A percentile compares a stretch with the other conserved stretches of the same genome.
Evolutionary conservation across 495 filamentous ascomycete species (phyloP).

Genomic region (Hypoxylon fuscum): DNA sequence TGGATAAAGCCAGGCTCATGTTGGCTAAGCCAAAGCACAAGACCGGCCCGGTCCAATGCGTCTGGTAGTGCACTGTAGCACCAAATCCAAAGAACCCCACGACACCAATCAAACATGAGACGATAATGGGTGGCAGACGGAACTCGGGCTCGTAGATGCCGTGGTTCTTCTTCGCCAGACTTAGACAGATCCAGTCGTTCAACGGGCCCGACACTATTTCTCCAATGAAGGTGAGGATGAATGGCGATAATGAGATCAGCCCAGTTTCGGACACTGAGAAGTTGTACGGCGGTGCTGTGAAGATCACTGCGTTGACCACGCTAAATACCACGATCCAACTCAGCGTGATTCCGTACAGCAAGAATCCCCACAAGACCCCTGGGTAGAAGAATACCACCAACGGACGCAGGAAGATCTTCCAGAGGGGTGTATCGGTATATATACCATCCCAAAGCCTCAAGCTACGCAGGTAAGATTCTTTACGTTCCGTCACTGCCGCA

Average conservation of each 20-base stretch:
- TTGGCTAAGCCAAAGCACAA: slow-evolving; percentile 63
- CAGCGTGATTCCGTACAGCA: slow-evolving; percentile 61
- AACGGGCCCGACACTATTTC: slow-evolving; percentile 59
- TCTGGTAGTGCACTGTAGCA: slow-evolving; percentile 63
- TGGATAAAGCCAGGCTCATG: slow-evolving; percentile 61
- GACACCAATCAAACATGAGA: slow-evolving; percentile 54
- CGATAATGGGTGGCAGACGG: slow-evolving; percentile 58
- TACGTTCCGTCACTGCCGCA: slow-evolving; percentile 33
- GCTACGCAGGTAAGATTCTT: slow-evolving; percentile 46
- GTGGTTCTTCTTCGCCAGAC: slow-evolving; percentile 56
- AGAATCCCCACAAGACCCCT: slow-evolving; percentile 62
- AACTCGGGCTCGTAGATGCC: slow-evolving; percentile 67
- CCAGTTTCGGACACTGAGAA: slow-evolving; percentile 60
- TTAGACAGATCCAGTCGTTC: slow-evolving; percentile 60
- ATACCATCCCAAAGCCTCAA: slow-evolving; percentile 46
- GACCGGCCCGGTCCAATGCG: slow-evolving; percentile 63
- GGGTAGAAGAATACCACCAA: slow-evolving; percentile 63
- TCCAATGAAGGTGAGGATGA: slow-evolving; percentile 60
- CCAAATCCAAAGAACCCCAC: slow-evolving; percentile 70
- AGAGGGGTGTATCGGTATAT: slow-evolving; percentile 57
- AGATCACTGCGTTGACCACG: slow-evolving; percentile 62
- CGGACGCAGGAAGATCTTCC: slow-evolving; percentile 61
- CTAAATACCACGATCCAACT: slow-evolving; percentile 65
- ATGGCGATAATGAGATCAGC: slow-evolving; percentile 59
- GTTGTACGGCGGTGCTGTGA: slow-evolving; percentile 61